A percentile compares a stretch with the other conserved stretches of the same genome.
These are phyloP conservation scores for Urtica urens DNA, from an alignment of 306 rosid species.

Conservation along the genomic window DNA sequence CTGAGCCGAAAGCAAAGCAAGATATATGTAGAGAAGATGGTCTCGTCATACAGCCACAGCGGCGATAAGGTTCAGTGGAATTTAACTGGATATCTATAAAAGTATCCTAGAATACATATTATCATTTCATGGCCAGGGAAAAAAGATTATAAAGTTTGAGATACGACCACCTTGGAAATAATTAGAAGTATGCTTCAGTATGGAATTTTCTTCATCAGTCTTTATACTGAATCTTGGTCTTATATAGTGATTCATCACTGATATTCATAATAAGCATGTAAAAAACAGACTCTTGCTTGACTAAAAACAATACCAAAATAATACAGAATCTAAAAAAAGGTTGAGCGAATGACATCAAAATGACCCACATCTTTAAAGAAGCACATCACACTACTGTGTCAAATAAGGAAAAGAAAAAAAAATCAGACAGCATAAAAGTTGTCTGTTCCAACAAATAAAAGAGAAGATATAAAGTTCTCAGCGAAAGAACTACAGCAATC, in stretches of 20 bases:
- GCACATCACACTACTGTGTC: slow-evolving; percentile 6
- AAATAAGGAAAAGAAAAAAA: not conserved
- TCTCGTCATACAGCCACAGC: slow-evolving; percentile 28
- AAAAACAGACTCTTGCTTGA: no score
- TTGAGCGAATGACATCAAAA: not conserved
- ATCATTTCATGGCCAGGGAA: not conserved
- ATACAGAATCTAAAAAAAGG: no score
- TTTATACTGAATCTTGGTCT: slow-evolving; percentile 2
- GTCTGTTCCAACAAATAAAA: not conserved
- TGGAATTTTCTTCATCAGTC: not conserved
- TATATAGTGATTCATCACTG: no score
- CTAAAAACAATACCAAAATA: no score
- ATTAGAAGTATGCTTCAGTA: not conserved
- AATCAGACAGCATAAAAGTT: not conserved
- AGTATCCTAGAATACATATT: slow-evolving; percentile 10
- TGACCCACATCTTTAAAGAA: slow-evolving; percentile 15
- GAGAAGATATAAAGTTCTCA: not conserved
- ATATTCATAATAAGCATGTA: no score
- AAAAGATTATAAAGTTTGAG: not conserved
- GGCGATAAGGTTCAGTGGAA: slow-evolving; percentile 26
- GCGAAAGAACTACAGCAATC: not conserved
- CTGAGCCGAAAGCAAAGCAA: slow-evolving; percentile 37
- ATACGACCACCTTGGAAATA: not conserved
- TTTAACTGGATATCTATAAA: slow-evolving; percentile 7
- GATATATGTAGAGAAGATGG: slow-evolving; percentile 3